phyloP scores from a whole-genome alignment of 768 basidiomycete genomes.

The Boletellus sp. region DNA sequence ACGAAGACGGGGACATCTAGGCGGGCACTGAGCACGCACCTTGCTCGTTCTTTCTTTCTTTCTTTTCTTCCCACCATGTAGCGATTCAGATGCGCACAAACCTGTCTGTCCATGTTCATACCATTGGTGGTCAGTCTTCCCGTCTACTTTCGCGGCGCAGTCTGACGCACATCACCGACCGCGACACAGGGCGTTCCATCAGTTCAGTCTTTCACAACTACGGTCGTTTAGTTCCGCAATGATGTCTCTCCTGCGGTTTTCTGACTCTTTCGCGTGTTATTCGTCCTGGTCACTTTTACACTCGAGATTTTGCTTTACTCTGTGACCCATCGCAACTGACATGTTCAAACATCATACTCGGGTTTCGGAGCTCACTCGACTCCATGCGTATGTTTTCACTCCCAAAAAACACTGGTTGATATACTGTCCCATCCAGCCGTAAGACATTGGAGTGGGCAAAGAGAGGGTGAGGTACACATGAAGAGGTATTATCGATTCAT shows the following conservation, averaged over 20 bases:
- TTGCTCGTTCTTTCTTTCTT: neutral
- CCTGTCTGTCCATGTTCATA: constrained; percentile 25
- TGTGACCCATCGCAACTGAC: neutral
- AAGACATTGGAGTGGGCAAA: neutral
- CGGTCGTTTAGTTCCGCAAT: constrained; percentile 32
- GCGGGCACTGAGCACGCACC: constrained; percentile 41
- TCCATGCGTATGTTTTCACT: constrained; percentile 7
- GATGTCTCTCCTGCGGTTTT: constrained; percentile 22
- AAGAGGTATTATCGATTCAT: neutral
- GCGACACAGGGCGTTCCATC: constrained; percentile 5
- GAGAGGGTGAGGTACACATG: neutral
- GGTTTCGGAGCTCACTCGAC: constrained; percentile 7
- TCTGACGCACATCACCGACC: neutral
- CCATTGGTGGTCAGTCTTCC: constrained; percentile 14
- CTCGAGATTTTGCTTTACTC: constrained; percentile 9
- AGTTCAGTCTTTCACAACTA: constrained; percentile 26
- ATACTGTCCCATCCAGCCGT: constrained; percentile 14
- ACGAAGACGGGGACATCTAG: constrained; percentile 54
- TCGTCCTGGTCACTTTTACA: constrained; percentile 17
- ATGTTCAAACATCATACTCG: constrained; percentile 1
- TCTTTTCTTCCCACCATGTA: too few species aligned
- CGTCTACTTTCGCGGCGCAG: neutral
- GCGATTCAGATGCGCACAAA: constrained; percentile 15
- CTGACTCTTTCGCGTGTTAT: constrained; percentile 14
- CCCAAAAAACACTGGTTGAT: constrained; percentile 6